Evolutionary conservation across 352 stramenopile genomes (phyloP).

Genomic region (Pythium aquatile): DNA sequence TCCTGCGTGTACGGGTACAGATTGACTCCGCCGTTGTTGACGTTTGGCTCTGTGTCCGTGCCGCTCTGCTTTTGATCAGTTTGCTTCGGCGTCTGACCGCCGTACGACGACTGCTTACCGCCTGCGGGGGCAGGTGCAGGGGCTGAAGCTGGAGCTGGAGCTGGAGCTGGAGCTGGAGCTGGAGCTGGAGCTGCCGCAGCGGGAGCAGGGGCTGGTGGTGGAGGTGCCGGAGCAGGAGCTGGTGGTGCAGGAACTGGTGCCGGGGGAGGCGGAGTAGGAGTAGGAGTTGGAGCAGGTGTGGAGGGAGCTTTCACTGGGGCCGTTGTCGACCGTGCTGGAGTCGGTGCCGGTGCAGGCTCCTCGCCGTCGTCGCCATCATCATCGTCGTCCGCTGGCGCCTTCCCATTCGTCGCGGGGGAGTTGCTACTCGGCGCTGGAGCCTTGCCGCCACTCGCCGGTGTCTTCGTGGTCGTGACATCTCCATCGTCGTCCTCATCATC

Average conservation of each 20-base stretch:
- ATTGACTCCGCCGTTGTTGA: conserved; percentile 35
- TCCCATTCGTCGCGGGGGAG: neutral
- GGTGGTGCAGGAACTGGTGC: neutral
- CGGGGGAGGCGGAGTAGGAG: neutral
- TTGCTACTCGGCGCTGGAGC: neutral
- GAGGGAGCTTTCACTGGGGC: neutral
- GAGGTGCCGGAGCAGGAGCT: neutral
- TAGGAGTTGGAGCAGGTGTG: neutral
- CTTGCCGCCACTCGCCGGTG: neutral
- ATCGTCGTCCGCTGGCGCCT: neutral
- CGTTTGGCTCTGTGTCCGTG: neutral
- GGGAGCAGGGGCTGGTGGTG: neutral
- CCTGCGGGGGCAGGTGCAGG: neutral
- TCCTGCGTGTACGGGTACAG: conserved; percentile 34
- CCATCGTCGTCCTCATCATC: neutral
- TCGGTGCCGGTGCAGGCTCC: neutral
- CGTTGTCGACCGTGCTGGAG: neutral
- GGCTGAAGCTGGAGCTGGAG: conserved; percentile 2
- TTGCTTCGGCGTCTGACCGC: neutral
- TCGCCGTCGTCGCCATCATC: neutral
- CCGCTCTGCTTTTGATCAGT: neutral
- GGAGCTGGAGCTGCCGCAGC: neutral
- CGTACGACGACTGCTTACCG: neutral
- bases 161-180: neutral
- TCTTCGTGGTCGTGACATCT: neutral